phyloP scores from a whole-genome alignment of 2,329 filamentous ascomycete species.

The Akanthomyces dipterigenus region DNA sequence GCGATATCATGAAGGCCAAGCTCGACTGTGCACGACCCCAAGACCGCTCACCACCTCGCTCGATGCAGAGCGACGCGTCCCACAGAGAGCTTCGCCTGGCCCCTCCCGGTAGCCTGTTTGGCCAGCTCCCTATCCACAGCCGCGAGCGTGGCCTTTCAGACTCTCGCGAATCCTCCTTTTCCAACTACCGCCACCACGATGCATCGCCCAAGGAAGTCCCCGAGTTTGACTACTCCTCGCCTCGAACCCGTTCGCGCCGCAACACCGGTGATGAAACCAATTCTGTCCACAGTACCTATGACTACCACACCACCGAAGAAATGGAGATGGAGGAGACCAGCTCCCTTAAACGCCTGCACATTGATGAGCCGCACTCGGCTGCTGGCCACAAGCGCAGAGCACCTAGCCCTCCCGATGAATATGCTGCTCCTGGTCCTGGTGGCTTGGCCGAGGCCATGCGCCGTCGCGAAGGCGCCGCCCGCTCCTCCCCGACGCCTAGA shows the following conservation, averaged over 20 bases:
- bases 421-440: conserved; percentile 30
- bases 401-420: conserved; percentile 47
- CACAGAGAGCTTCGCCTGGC: conserved; percentile 35
- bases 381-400: conserved; percentile 48
- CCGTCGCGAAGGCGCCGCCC: conserved; percentile 40
- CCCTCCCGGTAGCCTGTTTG: conserved; percentile 30
- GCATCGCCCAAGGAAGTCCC: conserved; percentile 37
- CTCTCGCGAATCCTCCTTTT: conserved; percentile 40
- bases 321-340: conserved; percentile 45
- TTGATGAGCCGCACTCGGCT: conserved; percentile 38
- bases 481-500: conserved; percentile 47
- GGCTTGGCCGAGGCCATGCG: conserved; percentile 38
- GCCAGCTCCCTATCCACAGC: conserved; percentile 38
- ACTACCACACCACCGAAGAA: conserved; percentile 33
- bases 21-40: conserved; percentile 41
- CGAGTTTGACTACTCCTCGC: conserved; percentile 45
- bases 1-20: conserved; percentile 47
- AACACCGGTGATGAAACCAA: conserved; percentile 48
- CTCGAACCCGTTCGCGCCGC: conserved; percentile 36
- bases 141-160: conserved; percentile 31
- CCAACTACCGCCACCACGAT: conserved; percentile 36
- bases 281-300: conserved; percentile 39
- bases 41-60: conserved; percentile 41
- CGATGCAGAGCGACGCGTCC: conserved; percentile 32
- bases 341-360: conserved; percentile 43